Base-by-base conservation (phyloP, 441 rosid species). In the Gossypium laxum region DNA sequence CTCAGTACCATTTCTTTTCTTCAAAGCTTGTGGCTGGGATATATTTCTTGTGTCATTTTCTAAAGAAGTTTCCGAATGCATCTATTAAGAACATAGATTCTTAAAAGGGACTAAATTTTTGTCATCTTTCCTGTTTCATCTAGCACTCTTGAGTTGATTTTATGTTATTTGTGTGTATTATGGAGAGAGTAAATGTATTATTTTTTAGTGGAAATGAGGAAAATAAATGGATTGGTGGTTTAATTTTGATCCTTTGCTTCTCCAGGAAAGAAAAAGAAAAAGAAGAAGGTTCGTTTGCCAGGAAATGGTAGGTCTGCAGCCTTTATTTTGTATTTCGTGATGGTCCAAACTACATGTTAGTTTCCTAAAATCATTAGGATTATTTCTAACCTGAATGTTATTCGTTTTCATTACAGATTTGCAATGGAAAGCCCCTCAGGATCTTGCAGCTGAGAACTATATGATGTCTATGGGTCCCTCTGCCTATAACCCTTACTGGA, bases 391-490 rank as follows among this genome's bases (percentile, higher is more conserved):
- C 43, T 64, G 45, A 72, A 62, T 61, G 52, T 32, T 72, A 8
- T 56, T 54, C 72, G 50, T 67, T 79, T 63, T 72, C 73, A 48
- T 74, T 65, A 75, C 73, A 92, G 98, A 95, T 61, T 62, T 90
- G 77, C 90, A 82, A 71, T 91, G 99, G 97, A 92, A 84, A 84
- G 75, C 71, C 47, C 81, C 89, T 32, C 96, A 88, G 57, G 98
- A 92, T 82, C 75, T 86, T 68, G 84, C 89, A 47, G 86, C 91
- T 59, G 96, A 92, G 57, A 92, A 76, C 75, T 92, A 84, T 83
- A 87, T 91, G 98, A 91, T 94, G 98, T 88, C 90, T 72, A 75
- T 87, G 80, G 93, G 89, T 65, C 92, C 92, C 54, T 75, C 91
- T 70, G 84, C 85, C 19, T 87, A 65, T 79, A 90, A 87, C 73